Base-by-base conservation (phyloP, 805 yeast genomes). In the Metschnikowia koreensis region DNA sequence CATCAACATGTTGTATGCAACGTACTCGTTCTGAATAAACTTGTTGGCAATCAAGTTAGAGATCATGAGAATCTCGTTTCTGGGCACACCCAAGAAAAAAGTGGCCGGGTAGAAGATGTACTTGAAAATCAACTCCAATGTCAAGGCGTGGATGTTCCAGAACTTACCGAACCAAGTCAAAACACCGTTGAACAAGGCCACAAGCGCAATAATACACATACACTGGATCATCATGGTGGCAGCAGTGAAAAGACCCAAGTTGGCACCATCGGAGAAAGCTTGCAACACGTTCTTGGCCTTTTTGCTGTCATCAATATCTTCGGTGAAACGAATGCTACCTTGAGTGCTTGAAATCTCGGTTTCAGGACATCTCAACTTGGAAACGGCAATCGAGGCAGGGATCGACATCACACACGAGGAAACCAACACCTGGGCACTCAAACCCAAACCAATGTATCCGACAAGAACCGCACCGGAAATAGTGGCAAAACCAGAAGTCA, bases 401-500 rank as follows among this genome's bases (percentile, higher is more conserved):
- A 82, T 81, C 1, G 86, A 81, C 87, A 82, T 82, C 48, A 83
- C 83, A 71, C 87, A 83, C 29, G 85, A 79, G n/a, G 84, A 78
- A 15, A 82, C 81, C 61, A 83, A 71, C 6, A 85, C 86, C 58
- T 81, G 84, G 2, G 87, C 74, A 58, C 80, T 81, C 58, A 83
- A 74, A 34, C 87, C 87, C 64, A 82, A 71, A 4, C 84, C 83
- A 53, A 83, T 80, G 63, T 83, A 82, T 8, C 85, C 79, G 3
- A 82, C 86, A 58, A 82, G 71, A 28, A 82, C 86, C 4, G 85
- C 79, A 26, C 87, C 87, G 2, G 86, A 77, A 55, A 82, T 82
- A 46, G 87, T 82, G 13, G 86, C 79, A 62, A 83, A 82, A 7
- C 86, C 87, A 29, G 85, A 79, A 46, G 80, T 69, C 83, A 82